Evolutionary conservation across 768 basidiomycete species (phyloP).

Genomic region (Mycena indigotica): DNA sequence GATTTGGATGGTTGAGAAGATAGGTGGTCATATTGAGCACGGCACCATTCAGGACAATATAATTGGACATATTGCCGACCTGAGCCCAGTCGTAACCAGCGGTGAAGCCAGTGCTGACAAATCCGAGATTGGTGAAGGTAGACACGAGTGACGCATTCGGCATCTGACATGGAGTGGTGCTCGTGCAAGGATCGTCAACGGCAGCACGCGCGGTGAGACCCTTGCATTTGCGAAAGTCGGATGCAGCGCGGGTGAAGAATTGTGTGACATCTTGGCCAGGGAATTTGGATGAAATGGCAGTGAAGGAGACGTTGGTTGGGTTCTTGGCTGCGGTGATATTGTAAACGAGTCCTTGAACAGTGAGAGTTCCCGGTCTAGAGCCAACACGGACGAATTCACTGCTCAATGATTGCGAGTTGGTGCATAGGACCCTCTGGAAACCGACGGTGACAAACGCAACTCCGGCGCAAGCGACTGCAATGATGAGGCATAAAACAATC

Average conservation of each 20-base stretch:
- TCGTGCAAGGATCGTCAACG: slow-evolving; percentile 70
- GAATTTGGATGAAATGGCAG: slow-evolving; percentile 49
- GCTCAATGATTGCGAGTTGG: slow-evolving; percentile 49
- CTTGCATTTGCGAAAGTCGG: slow-evolving; percentile 67
- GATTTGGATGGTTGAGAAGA: slow-evolving; percentile 65
- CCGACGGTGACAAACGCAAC: slow-evolving; percentile 96
- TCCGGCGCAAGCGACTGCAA: slow-evolving; percentile 69
- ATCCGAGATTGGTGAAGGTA: slow-evolving; percentile 61
- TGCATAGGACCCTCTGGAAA: slow-evolving; percentile 90
- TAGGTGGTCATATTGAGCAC: slow-evolving; percentile 94
- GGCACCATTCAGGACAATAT: slow-evolving; percentile 88
- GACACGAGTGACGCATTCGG: slow-evolving; percentile 55
- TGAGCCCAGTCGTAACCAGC: slow-evolving; percentile 94
- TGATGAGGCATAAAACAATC: slow-evolving; percentile 88
- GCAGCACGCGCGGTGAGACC: slow-evolving; percentile 69
- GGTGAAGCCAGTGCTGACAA: slow-evolving; percentile 65
- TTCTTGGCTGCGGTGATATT: slow-evolving; percentile 64
- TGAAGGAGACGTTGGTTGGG: slow-evolving; percentile 58
- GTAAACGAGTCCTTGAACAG: slow-evolving; percentile 75
- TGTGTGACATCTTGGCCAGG: slow-evolving; percentile 92
- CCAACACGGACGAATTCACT: slow-evolving; percentile 58
- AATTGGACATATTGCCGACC: slow-evolving; percentile 68
- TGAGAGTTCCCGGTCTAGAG: slow-evolving; percentile 61
- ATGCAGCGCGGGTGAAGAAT: slow-evolving; percentile 70
- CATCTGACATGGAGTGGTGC: slow-evolving; percentile 65